Percentiles rank a stretch among this genome's conserved stretches.
Evolutionary conservation across 805 yeast genomes (phyloP).

Genomic region (Nakazawaea siamensis): DNA sequence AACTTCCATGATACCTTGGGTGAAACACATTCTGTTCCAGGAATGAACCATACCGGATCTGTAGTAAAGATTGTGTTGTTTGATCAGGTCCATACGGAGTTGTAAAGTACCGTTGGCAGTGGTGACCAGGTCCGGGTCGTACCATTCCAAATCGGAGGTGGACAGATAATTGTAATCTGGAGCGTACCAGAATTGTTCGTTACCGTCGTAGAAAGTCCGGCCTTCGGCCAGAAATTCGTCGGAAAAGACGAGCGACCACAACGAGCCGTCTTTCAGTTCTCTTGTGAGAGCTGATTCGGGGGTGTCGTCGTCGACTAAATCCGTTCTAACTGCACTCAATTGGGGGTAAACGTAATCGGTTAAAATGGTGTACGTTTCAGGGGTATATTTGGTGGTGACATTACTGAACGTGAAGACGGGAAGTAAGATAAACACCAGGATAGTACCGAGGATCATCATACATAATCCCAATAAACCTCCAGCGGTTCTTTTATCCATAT

Average conservation of each 20-base stretch:
- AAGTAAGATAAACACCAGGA: conserved; percentile 61
- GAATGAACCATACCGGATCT: conserved; percentile 40
- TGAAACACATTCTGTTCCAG: conserved; percentile 40
- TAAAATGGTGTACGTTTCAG: conserved; percentile 28
- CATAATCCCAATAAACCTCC: conserved; percentile 59
- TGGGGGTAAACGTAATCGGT: conserved; percentile 43
- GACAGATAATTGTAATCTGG: conserved; percentile 37
- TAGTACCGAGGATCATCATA: conserved; percentile 48
- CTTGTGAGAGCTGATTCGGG: conserved; percentile 38
- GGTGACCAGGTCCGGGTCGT: conserved; percentile 38
- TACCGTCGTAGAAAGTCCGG: conserved; percentile 37
- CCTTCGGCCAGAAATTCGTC: conserved; percentile 43
- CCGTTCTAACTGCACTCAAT: conserved; percentile 42
- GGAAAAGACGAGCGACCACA: conserved; percentile 34
- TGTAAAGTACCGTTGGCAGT: conserved; percentile 33
- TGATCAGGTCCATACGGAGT: conserved; percentile 31
- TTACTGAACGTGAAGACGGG: conserved; percentile 87
- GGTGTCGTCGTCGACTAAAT: conserved; percentile 55
- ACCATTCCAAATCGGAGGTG: conserved; percentile 43
- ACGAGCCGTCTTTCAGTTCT: conserved; percentile 23
- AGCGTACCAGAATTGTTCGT: conserved; percentile 39
- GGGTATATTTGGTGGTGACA: conserved; percentile 25
- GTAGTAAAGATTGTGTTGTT: conserved; percentile 35
- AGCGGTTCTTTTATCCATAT: conserved; percentile 55
- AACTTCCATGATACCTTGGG: conserved; percentile 35